A percentile compares a stretch with the other conserved stretches of the same genome.
Conservation (phyloP, 345 rosid species). For the Dimocarpus longan region DNA sequence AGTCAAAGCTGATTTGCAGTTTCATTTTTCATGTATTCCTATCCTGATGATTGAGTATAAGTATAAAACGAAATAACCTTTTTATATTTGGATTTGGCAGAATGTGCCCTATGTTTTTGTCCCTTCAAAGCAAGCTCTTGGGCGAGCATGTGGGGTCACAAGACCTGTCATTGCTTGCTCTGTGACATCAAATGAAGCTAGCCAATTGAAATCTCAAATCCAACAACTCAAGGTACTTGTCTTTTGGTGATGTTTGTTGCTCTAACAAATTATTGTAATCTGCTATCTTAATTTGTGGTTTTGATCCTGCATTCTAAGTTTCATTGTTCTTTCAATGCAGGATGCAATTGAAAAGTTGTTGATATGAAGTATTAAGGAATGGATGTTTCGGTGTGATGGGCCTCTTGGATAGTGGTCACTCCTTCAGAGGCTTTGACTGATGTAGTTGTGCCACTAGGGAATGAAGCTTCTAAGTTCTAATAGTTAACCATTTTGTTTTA, state of each 20-base stretch:
- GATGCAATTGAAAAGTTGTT: slow-evolving; percentile 96
- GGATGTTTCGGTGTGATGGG: slow-evolving; percentile 84
- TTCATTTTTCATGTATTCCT: not conserved
- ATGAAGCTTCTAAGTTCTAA: not conserved
- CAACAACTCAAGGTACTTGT: slow-evolving; percentile 76
- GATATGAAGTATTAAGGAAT: slow-evolving; percentile 43
- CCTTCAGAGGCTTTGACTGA: slow-evolving; percentile 72
- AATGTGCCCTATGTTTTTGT: slow-evolving; percentile 99
- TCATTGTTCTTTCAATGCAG: slow-evolving; percentile 38
- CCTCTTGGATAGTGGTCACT: slow-evolving; percentile 51
- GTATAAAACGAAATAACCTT: not conserved
- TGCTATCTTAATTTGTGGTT: not conserved
- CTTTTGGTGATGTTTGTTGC: not conserved
- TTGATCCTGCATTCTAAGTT: not conserved
- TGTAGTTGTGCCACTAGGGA: slow-evolving; percentile 37
- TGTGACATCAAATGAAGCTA: slow-evolving; percentile 78
- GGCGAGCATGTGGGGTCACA: slow-evolving; percentile 97
- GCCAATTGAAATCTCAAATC: slow-evolving; percentile 87
- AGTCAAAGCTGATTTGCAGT: not conserved
- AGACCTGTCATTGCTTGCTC: slow-evolving; percentile 94
- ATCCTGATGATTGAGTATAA: not conserved
- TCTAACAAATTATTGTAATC: not conserved
- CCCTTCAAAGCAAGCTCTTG: slow-evolving; percentile 94
- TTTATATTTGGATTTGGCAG: slow-evolving; percentile 42
- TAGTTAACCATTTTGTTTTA: slow-evolving; percentile 16